phyloP scores from a whole-genome alignment of 2,329 filamentous ascomycete species.

The Chalaropsis thielavioides region DNA sequence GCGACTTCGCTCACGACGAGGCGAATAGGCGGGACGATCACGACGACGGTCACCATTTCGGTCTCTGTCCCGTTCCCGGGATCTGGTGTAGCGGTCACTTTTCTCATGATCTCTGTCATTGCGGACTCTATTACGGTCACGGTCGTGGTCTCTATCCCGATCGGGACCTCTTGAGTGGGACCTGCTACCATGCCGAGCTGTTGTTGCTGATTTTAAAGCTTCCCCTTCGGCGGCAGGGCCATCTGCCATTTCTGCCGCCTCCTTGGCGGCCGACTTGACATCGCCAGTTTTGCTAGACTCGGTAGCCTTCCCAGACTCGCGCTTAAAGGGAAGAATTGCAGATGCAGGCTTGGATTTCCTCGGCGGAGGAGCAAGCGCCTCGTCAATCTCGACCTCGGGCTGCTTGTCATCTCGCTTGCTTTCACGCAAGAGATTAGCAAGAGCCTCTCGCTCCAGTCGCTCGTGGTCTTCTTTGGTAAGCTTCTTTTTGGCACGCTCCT shows the following conservation, averaged over 20 bases:
- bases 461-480: constrained; percentile 45
- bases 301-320: constrained; percentile 22
- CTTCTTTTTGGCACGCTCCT: constrained; percentile 36
- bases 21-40: constrained; percentile 29
- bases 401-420: constrained; percentile 38
- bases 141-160: neutral
- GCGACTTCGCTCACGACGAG: constrained; percentile 26
- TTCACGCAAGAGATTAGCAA: constrained; percentile 45
- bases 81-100: constrained; percentile 1
- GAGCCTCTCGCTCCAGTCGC: constrained; percentile 41
- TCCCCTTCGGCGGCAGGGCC: neutral
- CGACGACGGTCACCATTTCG: constrained; percentile 19
- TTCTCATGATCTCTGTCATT: neutral
- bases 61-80: neutral
- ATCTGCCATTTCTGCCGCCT: constrained; percentile 25
- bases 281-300: constrained; percentile 33
- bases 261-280: constrained; percentile 21
- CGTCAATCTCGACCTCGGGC: constrained; percentile 42
- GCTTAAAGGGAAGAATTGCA: constrained; percentile 42
- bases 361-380: constrained; percentile 41
- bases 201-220: neutral
- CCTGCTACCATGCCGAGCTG: neutral
- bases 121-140: neutral
- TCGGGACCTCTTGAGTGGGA: neutral
- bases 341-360: constrained; percentile 38